These are phyloP conservation scores for Podosphaera xanthii DNA, from an alignment of 2,329 filamentous ascomycete species.

Conservation along the genomic window DNA sequence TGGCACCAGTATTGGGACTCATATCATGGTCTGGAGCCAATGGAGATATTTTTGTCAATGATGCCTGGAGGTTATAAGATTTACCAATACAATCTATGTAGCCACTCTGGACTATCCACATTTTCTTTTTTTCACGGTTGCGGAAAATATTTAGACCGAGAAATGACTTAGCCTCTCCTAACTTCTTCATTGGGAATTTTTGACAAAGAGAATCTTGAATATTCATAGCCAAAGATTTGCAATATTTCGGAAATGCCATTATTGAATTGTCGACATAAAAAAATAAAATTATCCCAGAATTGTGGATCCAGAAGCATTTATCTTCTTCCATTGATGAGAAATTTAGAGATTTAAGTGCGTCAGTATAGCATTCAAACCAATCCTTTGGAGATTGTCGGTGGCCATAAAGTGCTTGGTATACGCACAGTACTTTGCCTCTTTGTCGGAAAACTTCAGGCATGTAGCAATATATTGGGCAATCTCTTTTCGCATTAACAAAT, in stretches of 20 bases:
- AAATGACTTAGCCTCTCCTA: no score
- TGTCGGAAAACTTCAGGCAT: no score
- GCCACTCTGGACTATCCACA: background rate
- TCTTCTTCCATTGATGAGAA: background rate
- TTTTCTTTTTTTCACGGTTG: no score
- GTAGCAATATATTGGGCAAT: no score
- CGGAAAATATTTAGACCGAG: no score
- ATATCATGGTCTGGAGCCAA: background rate
- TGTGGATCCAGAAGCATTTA: background rate
- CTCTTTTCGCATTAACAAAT: no score
- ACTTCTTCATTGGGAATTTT: no score
- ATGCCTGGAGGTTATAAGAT: background rate
- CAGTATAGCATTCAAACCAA: slow-evolving; percentile 1
- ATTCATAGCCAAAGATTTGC: no score
- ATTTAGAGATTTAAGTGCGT: background rate
- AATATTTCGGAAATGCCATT: no score
- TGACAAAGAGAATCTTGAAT: no score
- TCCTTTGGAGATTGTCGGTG: background rate
- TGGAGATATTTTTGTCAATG: background rate
- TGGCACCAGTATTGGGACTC: background rate
- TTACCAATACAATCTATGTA: background rate
- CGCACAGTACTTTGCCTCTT: background rate
- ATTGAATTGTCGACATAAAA: no score
- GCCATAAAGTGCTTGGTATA: background rate
- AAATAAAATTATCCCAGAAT: background rate